phyloP scores from a whole-genome alignment of 2,329 filamentous ascomycete species.

The Dothideomycetes sp. region DNA sequence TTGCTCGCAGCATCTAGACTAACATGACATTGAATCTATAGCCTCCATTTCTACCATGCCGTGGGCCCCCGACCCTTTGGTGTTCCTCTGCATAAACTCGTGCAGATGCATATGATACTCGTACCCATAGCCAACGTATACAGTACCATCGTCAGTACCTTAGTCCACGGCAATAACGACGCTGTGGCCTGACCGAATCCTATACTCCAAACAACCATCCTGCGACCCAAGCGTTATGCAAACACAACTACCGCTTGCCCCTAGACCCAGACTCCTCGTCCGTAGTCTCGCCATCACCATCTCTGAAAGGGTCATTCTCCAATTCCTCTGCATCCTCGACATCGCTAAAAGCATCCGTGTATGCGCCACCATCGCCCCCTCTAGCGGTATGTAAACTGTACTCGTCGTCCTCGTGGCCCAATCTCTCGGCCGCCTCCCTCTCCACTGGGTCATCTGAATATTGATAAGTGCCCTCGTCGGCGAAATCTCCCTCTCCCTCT shows the following conservation, averaged over 20 bases:
- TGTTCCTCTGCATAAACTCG: too few species aligned
- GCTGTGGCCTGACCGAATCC: too few species aligned
- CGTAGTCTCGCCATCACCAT: slow-evolving; percentile 33
- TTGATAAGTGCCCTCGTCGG: slow-evolving; percentile 25
- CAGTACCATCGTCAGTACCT: too few species aligned
- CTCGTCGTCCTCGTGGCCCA: slow-evolving; percentile 39
- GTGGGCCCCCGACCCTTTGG: too few species aligned
- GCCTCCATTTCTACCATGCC: too few species aligned
- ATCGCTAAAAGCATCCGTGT: slow-evolving; percentile 30
- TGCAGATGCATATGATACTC: too few species aligned
- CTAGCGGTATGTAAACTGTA: slow-evolving; percentile 41
- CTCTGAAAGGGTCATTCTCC: slow-evolving; percentile 31
- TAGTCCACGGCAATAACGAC: too few species aligned
- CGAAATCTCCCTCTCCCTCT: slow-evolving; percentile 15
- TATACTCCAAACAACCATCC: not conserved
- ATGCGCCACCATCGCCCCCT: slow-evolving; percentile 27
- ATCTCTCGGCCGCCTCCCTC: slow-evolving; percentile 24
- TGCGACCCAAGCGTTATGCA: not conserved
- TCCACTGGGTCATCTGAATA: slow-evolving; percentile 36
- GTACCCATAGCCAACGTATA: too few species aligned
- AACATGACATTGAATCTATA: too few species aligned
- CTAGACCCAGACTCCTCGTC: slow-evolving; percentile 17
- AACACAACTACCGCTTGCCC: slow-evolving; percentile 3
- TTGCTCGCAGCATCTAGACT: too few species aligned
- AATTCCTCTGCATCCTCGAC: slow-evolving; percentile 31